A percentile compares a stretch with the other conserved stretches of the same genome.
Evolutionary conservation across 805 yeast species (phyloP).

Genomic region (Candida tallmaniae): DNA sequence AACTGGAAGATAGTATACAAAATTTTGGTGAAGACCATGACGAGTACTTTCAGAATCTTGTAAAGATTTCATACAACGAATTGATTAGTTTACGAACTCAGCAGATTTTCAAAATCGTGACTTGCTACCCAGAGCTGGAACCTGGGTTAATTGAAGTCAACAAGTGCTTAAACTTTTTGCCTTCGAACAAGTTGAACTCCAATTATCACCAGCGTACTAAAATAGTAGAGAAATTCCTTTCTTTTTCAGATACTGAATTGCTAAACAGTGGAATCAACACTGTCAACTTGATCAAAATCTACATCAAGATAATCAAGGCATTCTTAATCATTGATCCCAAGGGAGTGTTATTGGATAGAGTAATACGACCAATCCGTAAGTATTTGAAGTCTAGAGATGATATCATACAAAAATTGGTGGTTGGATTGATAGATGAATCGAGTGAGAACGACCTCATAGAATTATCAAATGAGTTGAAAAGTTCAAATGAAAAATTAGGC

Average conservation of each 20-base stretch:
- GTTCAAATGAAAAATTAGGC: slow-evolving; percentile 11
- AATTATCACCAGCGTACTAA: slow-evolving; percentile 41
- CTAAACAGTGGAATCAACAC: slow-evolving; percentile 84
- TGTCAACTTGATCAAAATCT: slow-evolving; percentile 60
- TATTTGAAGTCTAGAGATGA: slow-evolving; percentile 73
- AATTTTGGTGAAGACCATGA: slow-evolving; percentile 16
- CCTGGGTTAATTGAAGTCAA: slow-evolving; percentile 57
- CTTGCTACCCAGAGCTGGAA: slow-evolving; percentile 47
- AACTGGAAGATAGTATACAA: too few relatives aligned
- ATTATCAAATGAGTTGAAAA: slow-evolving; percentile 49
- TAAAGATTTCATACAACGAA: slow-evolving; percentile 35
- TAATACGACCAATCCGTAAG: slow-evolving; percentile 68
- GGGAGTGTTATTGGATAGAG: slow-evolving; percentile 77
- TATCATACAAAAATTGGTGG: slow-evolving; percentile 62
- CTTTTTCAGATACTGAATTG: slow-evolving; percentile 40
- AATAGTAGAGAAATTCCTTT: slow-evolving; percentile 48
- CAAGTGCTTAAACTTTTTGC: slow-evolving; percentile 36
- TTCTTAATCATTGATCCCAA: slow-evolving; percentile 79
- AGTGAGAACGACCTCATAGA: slow-evolving; percentile 44
- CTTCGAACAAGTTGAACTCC: slow-evolving; percentile 1
- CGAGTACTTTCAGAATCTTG: slow-evolving; percentile 19
- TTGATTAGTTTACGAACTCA: slow-evolving; percentile 44
- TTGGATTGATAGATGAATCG: slow-evolving; percentile 57
- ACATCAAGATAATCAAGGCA: slow-evolving; percentile 65
- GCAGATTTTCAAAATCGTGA: slow-evolving; percentile 58